Evolutionary conservation across 75 land plant genomes (phyloP), one percentile per base, ranked within the genome.

Genomic region (Ceratopteris richardii): DNA sequence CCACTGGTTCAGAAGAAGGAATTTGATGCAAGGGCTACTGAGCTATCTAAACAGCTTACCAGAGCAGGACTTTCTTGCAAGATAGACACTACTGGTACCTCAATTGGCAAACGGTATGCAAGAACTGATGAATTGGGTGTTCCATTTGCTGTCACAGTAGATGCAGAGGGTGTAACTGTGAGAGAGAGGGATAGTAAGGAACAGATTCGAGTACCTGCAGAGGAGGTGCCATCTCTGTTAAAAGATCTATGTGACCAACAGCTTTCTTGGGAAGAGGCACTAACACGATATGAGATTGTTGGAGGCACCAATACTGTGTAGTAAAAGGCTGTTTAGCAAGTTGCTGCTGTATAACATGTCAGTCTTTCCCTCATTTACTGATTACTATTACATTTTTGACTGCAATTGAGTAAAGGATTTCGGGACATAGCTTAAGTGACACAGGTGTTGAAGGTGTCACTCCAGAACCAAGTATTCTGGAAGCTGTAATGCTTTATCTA

Each of bases 51-150:
- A 52, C 69, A 75, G 25, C 74, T 94, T 30, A 88, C 85, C 22
- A 72, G 67, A 62, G 82, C 66, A 50, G 90, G 90, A 20, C 79
- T 94, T 22, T 82, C 85, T 14, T 71, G 76, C 58, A 88, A 88
- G 67, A 81, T 93, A 31, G 95, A 93, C 59, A 82, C 83, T 42
- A 54, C 84, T 72, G 98, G 98, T n/a, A 78, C 83, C n/a, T 78
- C 98, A 22, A 93, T 93, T 28, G 98, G 93, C 0, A 89, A 85
- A 57, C 62, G 87, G 31, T 93, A 93, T 72, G 98, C 98, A 17
- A 72, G 98, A 65, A 94, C 96, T 19, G 96, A 94, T 62, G 98
- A 94, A 66, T 67, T 94, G 29, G 98, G 98, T 48, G 90, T 94
- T 9, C 98, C 98, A 0, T 83, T 89, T 70, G 98, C 98, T 7